Percentiles rank a stretch among this genome's conserved stretches.
Evolutionary conservation across 2,329 filamentous ascomycete genomes (phyloP).

Genomic region (Exophiala viscosa): DNA sequence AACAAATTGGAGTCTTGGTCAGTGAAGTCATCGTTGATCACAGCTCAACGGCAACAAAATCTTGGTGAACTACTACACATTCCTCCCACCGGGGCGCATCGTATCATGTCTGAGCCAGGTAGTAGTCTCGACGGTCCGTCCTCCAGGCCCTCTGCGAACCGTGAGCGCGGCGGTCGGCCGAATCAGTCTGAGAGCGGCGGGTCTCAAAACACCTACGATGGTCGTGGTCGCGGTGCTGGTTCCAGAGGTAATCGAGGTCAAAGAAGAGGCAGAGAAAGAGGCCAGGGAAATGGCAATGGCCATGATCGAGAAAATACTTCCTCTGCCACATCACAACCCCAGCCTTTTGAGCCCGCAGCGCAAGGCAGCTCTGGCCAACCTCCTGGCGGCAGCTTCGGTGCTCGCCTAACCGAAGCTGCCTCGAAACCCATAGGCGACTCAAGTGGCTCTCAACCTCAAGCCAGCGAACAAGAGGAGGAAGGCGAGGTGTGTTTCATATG

Average conservation of each 20-base stretch:
- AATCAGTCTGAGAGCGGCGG: conserved; percentile 6
- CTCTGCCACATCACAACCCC: conserved; percentile 4
- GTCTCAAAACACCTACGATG: conserved; percentile 8
- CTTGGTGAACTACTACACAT: not conserved
- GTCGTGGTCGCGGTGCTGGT: conserved; percentile 5
- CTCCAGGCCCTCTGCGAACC: not conserved
- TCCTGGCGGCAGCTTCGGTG: conserved; percentile 45
- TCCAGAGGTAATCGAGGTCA: conserved; percentile 12
- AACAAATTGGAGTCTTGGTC: not conserved
- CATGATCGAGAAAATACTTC: conserved; percentile 64
- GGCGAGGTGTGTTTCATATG: conserved; percentile 96
- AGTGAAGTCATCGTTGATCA: conserved; percentile 8
- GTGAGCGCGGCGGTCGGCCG: conserved; percentile 9
- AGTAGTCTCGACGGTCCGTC: not conserved
- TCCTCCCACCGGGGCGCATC: not conserved
- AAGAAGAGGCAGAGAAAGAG: conserved; percentile 46
- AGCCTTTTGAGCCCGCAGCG: conserved; percentile 32
- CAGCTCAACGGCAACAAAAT: not conserved
- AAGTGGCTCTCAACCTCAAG: conserved; percentile 11
- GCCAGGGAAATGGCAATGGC: conserved; percentile 82
- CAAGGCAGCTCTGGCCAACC: conserved; percentile 37
- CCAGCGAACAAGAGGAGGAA: conserved; percentile 44
- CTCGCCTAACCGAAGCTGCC: conserved; percentile 48
- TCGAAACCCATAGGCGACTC: conserved; percentile 33
- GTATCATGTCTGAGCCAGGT: conserved; percentile 11